These are phyloP conservation scores for Medicago lupulina DNA, from an alignment of 306 rosid species.

Conservation along the genomic window DNA sequence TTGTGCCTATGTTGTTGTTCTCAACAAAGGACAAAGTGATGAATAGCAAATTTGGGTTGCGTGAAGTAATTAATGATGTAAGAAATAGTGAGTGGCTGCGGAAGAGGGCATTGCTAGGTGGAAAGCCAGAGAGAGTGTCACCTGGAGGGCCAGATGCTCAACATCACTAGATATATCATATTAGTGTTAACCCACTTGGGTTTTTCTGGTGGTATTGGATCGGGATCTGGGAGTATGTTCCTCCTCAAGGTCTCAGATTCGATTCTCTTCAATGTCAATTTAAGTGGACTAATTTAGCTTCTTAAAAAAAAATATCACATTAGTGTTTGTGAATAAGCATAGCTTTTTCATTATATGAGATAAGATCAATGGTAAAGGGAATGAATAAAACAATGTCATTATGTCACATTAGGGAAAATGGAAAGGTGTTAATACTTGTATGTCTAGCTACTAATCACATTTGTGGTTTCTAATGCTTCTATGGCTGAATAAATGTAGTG, in stretches of 20 bases:
- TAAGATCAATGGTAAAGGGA: background rate
- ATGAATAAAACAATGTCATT: background rate
- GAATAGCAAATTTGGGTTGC: conserved; percentile 27
- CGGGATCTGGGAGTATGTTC: no score
- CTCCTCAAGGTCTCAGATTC: no score
- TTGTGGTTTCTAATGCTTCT: background rate
- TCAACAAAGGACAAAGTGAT: conserved; percentile 11
- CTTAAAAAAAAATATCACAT: no score
- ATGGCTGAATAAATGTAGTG: background rate
- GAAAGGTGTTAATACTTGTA: background rate
- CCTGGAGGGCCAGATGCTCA: conserved; percentile 65
- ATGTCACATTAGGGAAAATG: background rate
- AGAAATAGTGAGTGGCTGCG: conserved; percentile 9
- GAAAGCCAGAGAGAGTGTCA: conserved; percentile 40
- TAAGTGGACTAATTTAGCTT: no score
- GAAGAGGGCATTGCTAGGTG: conserved; percentile 49
- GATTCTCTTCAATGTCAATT: no score
- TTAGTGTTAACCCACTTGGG: no score
- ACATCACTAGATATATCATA: conserved; percentile 51
- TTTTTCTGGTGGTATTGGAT: no score
- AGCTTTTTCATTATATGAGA: background rate
- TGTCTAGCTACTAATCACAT: background rate
- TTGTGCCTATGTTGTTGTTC: conserved; percentile 19
- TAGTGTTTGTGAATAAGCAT: background rate
- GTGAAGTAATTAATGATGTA: conserved; percentile 8